Conservation (phyloP, 2,329 filamentous ascomycete genomes). For the Pseudogymnoascus destructans region DNA sequence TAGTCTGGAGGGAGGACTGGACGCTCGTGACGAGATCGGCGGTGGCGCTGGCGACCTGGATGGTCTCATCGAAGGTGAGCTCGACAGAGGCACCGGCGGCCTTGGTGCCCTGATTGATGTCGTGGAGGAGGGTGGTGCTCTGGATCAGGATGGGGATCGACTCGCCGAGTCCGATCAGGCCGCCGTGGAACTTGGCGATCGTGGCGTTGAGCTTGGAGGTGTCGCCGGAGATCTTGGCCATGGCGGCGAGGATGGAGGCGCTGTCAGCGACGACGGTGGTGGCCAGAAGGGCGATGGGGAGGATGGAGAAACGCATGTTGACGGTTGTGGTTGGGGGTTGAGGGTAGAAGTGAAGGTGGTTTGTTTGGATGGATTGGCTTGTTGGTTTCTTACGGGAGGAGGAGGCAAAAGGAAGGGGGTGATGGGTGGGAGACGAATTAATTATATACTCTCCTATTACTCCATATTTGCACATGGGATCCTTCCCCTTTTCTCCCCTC, state of each 20-base stretch:
- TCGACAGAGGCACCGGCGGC: slow-evolving; percentile 28
- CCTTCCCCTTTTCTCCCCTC: neutral
- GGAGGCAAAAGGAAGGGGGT: neutral
- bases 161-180: slow-evolving; percentile 13
- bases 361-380: neutral
- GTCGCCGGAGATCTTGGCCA: slow-evolving; percentile 16
- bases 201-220: slow-evolving; percentile 17
- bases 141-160: slow-evolving; percentile 29
- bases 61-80: slow-evolving; percentile 30
- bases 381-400: neutral
- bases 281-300: slow-evolving; percentile 14
- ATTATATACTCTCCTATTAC: neutral
- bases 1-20: slow-evolving; percentile 11
- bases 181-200: slow-evolving; percentile 11
- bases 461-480: slow-evolving; percentile 3
- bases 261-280: slow-evolving; percentile 18
- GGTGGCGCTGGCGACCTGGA: slow-evolving; percentile 27
- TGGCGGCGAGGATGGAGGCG: slow-evolving; percentile 17
- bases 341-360: neutral
- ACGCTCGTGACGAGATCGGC: slow-evolving; percentile 7
- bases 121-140: slow-evolving; percentile 29
- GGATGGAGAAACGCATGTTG: slow-evolving; percentile 16
- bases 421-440: neutral
- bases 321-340: neutral
- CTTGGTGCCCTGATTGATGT: slow-evolving; percentile 30